Conservation (phyloP, 1,139 yeast genomes). For the Geotrichum reessii region DNA sequence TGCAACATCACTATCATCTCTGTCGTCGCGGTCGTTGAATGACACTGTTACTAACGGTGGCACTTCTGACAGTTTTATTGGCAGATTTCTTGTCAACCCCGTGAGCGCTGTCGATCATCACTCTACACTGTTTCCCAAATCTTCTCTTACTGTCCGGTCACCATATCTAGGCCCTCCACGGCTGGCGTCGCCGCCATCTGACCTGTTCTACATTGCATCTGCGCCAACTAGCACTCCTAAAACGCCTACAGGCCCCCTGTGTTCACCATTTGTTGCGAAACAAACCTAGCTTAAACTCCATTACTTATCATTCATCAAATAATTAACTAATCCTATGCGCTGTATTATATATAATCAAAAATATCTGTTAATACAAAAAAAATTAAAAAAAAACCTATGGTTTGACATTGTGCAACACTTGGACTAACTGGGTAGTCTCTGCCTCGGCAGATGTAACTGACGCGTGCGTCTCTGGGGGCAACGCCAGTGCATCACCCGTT, state of each 20-base stretch:
- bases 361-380: neutral
- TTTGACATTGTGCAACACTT: neutral
- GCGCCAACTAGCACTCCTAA: neutral
- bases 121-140: constrained; percentile 1
- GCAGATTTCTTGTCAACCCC: neutral
- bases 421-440: neutral
- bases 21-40: too few relatives aligned
- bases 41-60: neutral
- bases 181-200: neutral
- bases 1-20: neutral
- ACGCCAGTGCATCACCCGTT: neutral
- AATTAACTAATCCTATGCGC: neutral
- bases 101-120: neutral
- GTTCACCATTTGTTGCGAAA: neutral
- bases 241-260: neutral
- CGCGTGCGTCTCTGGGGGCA: neutral
- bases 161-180: neutral
- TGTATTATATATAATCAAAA: neutral
- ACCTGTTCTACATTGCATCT: neutral
- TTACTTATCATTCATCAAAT: neutral
- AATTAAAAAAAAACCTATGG: neutral
- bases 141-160: neutral
- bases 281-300: neutral
- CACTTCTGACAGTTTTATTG: neutral
- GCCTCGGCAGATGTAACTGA: neutral